Evolutionary conservation across 768 basidiomycete species (phyloP).

Genomic region (Lactarius quietus): DNA sequence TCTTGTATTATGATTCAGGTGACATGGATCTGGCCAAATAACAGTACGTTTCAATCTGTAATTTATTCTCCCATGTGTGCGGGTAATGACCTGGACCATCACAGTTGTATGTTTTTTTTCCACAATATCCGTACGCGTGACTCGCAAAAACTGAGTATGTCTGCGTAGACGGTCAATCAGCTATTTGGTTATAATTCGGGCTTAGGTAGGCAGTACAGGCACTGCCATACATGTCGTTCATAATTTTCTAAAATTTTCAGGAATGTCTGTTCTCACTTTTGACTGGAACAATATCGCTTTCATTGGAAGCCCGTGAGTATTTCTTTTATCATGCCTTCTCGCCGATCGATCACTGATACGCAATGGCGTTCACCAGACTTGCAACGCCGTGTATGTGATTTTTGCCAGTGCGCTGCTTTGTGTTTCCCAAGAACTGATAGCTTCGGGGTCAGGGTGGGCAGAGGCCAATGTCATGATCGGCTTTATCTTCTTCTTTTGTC

Average conservation of each 20-base stretch:
- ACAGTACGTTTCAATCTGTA: slow-evolving; percentile 13
- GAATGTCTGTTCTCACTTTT: slow-evolving; percentile 75
- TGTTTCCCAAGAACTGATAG: neutral
- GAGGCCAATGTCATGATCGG: slow-evolving; percentile 64
- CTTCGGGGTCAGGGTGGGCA: slow-evolving; percentile 51
- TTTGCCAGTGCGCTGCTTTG: neutral
- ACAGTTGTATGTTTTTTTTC: slow-evolving; percentile 25
- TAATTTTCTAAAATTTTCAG: slow-evolving; percentile 10
- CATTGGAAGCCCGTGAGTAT: slow-evolving; percentile 27
- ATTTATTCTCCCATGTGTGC: neutral
- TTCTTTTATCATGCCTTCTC: neutral
- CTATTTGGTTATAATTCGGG: slow-evolving; percentile 52
- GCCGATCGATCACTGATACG: neutral
- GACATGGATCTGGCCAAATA: slow-evolving; percentile 27
- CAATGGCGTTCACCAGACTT: slow-evolving; percentile 33
- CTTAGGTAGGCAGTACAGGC: slow-evolving; percentile 12
- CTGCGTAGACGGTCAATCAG: slow-evolving; percentile 35
- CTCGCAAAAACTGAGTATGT: neutral
- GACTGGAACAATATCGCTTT: slow-evolving; percentile 59
- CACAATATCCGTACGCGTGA: neutral
- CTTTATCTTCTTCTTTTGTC: slow-evolving; percentile 45
- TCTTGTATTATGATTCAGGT: slow-evolving; percentile 14
- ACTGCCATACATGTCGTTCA: neutral
- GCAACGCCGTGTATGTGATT: slow-evolving; percentile 58
- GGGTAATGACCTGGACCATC: neutral